Conservation (phyloP, 108 stramenopile genomes). For the Mayamaea pseudoterrestris region DNA sequence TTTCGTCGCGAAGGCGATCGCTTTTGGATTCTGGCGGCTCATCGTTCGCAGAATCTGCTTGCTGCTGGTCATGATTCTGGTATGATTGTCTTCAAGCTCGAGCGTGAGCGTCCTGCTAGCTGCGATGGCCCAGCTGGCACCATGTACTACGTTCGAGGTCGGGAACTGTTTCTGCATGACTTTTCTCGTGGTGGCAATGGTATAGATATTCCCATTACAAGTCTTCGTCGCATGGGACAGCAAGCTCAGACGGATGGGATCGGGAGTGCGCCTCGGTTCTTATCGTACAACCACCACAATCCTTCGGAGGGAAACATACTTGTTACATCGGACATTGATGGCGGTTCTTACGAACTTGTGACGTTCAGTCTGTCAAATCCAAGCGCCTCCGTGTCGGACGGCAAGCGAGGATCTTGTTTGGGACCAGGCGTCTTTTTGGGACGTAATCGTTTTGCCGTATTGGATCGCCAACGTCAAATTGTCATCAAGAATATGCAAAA, state of each 20-base stretch:
- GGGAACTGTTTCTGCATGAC: constrained; percentile 92
- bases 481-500: constrained; percentile 94
- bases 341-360: constrained; percentile 92
- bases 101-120: constrained; percentile 93
- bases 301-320: constrained; percentile 86
- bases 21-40: constrained; percentile 95
- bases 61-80: constrained; percentile 99
- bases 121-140: constrained; percentile 47
- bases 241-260: constrained; percentile 88
- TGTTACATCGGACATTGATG: constrained; percentile 83
- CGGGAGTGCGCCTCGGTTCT: constrained; percentile 81
- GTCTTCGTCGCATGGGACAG: constrained; percentile 83
- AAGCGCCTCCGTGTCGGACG: constrained; percentile 74
- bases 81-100: constrained; percentile 99
- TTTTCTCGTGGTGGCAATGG: constrained; percentile 57
- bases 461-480: constrained; percentile 90
- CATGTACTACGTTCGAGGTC: constrained; percentile 92
- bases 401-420: constrained; percentile 85
- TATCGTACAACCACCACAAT: constrained; percentile 93
- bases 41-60: constrained; percentile 88
- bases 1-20: constrained; percentile 97
- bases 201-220: constrained; percentile 84
- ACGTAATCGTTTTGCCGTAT: constrained; percentile 90
- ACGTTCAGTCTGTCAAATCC: constrained; percentile 74
- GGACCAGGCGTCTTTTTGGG: constrained; percentile 91